Evolutionary conservation across 1,284 basidiomycete species (phyloP).

Genomic region (Spongiforma sp.): DNA sequence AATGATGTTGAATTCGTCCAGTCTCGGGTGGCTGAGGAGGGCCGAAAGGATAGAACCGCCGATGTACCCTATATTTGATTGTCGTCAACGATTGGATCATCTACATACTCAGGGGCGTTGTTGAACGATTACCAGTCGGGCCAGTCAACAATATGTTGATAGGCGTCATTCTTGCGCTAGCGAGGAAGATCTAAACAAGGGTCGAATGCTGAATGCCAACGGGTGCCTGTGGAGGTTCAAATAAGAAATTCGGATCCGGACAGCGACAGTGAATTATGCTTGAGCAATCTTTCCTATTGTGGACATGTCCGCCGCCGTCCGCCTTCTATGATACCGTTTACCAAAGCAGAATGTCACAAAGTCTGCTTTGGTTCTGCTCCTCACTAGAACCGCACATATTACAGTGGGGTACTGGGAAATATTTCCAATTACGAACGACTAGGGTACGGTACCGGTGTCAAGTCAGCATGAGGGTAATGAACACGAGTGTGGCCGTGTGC

Average conservation of each 20-base stretch:
- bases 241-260: neutral
- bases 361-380: too few species aligned
- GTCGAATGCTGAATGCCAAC: neutral
- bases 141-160: constrained; percentile 21
- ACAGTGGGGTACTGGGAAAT: too few species aligned
- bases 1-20: constrained; percentile 46
- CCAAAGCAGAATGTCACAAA: too few species aligned
- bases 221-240: neutral
- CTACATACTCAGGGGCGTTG: neutral
- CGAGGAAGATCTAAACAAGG: neutral
- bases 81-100: neutral
- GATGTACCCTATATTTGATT: constrained; percentile 50
- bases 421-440: too few species aligned
- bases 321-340: too few species aligned
- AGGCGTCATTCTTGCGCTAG: constrained; percentile 7
- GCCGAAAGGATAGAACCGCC: constrained; percentile 54
- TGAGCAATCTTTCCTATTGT: too few species aligned
- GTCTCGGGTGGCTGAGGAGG: constrained; percentile 48
- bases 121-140: constrained; percentile 20
- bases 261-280: neutral
- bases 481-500: neutral
- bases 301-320: too few species aligned
- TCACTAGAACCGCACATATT: too few species aligned
- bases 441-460: too few species aligned
- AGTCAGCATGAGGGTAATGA: too few species aligned